These are phyloP conservation scores for Phaffomyces opuntiae DNA, from an alignment of 805 yeast genomes.

Conservation along the genomic window DNA sequence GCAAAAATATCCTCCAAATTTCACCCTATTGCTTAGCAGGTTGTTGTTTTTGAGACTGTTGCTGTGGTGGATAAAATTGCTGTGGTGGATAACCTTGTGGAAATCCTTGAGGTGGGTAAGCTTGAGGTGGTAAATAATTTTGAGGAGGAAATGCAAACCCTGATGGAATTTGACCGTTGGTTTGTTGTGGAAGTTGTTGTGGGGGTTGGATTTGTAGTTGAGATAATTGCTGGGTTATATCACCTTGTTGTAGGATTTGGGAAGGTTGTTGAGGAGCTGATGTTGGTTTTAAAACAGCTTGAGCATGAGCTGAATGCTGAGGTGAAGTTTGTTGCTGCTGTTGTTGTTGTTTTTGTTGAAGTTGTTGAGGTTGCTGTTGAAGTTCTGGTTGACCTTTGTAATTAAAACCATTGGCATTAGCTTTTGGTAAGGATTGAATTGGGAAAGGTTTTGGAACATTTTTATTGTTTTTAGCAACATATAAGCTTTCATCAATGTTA, in stretches of 20 bases:
- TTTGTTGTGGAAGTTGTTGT: constrained; percentile 15
- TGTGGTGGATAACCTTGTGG: constrained; percentile 9
- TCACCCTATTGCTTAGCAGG: constrained; percentile 10
- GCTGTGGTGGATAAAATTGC: constrained; percentile 1
- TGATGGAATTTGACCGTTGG: constrained; percentile 8
- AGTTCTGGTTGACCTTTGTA: constrained; percentile 40
- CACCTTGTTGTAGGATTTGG: constrained; percentile 8
- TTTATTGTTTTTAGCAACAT: constrained; percentile 72
- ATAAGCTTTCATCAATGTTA: constrained; percentile 80
- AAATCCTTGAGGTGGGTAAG: constrained; percentile 1
- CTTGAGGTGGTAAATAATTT: constrained; percentile 7
- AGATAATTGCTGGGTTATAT: constrained; percentile 10
- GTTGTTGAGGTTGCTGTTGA: constrained; percentile 16
- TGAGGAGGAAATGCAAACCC: constrained; percentile 16
- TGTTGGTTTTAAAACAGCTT: constrained; percentile 7
- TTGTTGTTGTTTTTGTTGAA: constrained; percentile 13
- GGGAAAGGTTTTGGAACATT: constrained; percentile 88
- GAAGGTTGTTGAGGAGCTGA: constrained; percentile 15
- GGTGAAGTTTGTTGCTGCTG: constrained; percentile 10
- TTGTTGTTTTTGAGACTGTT: constrained; percentile 2
- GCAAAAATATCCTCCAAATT: neutral
- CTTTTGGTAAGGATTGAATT: constrained; percentile 48
- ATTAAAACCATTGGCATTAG: constrained; percentile 31
- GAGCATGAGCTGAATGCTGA: constrained; percentile 17
- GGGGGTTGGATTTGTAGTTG: constrained; percentile 13